A percentile compares a stretch with the other conserved stretches of the same genome.
Evolutionary conservation across 169 alveolate genomes (phyloP).

Genomic region (Cryptosporidium ryanae): DNA sequence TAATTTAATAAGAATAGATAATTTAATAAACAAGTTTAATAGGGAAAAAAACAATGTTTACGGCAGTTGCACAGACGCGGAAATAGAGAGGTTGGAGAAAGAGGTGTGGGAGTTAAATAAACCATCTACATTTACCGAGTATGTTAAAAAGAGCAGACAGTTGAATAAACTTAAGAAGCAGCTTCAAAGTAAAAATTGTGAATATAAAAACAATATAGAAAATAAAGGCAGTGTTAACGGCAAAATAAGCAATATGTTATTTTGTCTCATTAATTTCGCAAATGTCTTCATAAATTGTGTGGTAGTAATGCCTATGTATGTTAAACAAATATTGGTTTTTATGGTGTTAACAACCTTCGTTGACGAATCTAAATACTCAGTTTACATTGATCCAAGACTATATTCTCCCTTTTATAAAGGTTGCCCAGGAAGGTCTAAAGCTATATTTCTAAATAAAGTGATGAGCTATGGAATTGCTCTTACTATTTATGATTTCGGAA

Average conservation of each 20-base stretch:
- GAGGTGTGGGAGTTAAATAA: constrained; percentile 46
- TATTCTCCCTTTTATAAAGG: constrained; percentile 46
- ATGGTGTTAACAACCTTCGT: neutral
- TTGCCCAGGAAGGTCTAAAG: neutral
- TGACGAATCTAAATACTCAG: neutral
- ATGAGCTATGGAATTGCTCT: constrained; percentile 16
- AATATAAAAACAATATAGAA: neutral
- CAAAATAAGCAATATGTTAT: neutral
- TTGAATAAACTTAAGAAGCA: constrained; percentile 11
- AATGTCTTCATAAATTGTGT: neutral
- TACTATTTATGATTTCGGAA: constrained; percentile 12
- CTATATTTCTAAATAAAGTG: neutral
- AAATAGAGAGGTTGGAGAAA: constrained; percentile 7
- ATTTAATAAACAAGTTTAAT: neutral
- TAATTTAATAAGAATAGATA: too few species aligned
- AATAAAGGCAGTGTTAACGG: neutral
- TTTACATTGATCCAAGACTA: constrained; percentile 13
- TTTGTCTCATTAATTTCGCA: neutral
- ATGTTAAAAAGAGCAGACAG: constrained; percentile 47
- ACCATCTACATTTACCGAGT: constrained; percentile 61
- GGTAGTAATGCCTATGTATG: constrained; percentile 5
- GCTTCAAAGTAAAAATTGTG: neutral
- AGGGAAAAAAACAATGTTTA: neutral
- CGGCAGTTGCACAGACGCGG: neutral
- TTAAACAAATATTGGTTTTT: constrained; percentile 17